Conservation (phyloP, 805 yeast genomes). For the Allodekkera sacchari region DNA sequence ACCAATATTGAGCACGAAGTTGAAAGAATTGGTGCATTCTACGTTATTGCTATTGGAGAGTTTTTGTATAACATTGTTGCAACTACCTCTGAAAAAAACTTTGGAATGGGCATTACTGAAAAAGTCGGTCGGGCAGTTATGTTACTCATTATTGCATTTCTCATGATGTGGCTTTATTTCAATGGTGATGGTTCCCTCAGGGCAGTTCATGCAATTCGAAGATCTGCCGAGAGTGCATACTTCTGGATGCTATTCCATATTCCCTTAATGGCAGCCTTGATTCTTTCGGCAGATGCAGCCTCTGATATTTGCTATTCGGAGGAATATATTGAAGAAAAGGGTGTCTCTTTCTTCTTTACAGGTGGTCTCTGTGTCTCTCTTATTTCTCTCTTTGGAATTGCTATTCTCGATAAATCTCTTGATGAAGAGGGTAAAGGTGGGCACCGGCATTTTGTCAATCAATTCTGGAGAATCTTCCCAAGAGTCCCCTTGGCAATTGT, state of each 20-base stretch:
- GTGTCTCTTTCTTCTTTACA: conserved; percentile 40
- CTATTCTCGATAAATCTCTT: conserved; percentile 34
- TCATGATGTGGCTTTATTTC: conserved; percentile 44
- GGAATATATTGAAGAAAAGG: conserved; percentile 26
- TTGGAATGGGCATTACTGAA: conserved; percentile 34
- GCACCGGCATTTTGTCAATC: conserved; percentile 25
- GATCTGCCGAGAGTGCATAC: conserved; percentile 37
- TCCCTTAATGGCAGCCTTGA: conserved; percentile 41
- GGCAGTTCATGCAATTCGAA: conserved; percentile 48
- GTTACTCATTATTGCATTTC: conserved; percentile 38
- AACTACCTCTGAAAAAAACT: conserved; percentile 29
- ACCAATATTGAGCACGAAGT: conserved; percentile 60
- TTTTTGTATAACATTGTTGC: conserved; percentile 48
- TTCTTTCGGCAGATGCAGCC: conserved; percentile 53
- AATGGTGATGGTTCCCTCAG: conserved; percentile 40
- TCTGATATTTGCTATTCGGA: conserved; percentile 35
- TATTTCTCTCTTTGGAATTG: conserved; percentile 30
- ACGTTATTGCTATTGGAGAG: conserved; percentile 59
- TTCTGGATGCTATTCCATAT: conserved; percentile 40
- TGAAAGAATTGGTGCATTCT: conserved; percentile 51
- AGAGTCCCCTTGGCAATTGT: conserved; percentile 7
- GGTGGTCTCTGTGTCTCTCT: conserved; percentile 45
- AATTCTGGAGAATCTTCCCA: conserved; percentile 12
- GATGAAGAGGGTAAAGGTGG: conserved; percentile 33
- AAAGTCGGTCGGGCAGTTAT: conserved; percentile 42